phyloP scores from a whole-genome alignment of 768 basidiomycete genomes.

The Tephrocybe sp. region DNA sequence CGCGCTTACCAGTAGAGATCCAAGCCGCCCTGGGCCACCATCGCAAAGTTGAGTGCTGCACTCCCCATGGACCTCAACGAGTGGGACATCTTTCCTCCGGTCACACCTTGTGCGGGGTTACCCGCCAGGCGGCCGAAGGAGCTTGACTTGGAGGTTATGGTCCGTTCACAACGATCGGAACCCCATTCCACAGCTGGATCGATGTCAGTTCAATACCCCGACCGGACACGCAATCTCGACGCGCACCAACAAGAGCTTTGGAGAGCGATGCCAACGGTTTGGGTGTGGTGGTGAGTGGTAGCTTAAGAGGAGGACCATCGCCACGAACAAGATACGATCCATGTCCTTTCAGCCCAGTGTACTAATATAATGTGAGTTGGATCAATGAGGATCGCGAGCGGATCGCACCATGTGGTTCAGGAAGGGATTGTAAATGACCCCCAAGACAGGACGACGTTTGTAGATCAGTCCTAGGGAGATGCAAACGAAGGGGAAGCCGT shows the following conservation, averaged over 20 bases:
- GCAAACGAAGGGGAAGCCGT: slow-evolving; percentile 85
- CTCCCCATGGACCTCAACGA: slow-evolving; percentile 82
- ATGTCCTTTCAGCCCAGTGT: slow-evolving; percentile 75
- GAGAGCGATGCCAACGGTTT: slow-evolving; percentile 68
- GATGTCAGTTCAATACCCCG: no score
- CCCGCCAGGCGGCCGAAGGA: slow-evolving; percentile 80
- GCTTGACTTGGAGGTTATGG: slow-evolving; percentile 56
- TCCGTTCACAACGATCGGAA: slow-evolving; percentile 60
- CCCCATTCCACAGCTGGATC: slow-evolving; percentile 92
- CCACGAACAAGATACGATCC: slow-evolving; percentile 75
- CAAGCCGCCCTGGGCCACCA: slow-evolving; percentile 86
- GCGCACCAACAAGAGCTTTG: slow-evolving; percentile 66
- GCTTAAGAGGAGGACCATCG: slow-evolving; percentile 40
- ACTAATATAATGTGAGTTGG: slow-evolving; percentile 37
- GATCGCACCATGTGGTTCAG: slow-evolving; percentile 72
- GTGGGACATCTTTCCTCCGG: slow-evolving; percentile 82
- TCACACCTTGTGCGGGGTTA: slow-evolving; percentile 58
- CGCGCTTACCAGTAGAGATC: slow-evolving; percentile 79
- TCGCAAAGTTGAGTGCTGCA: slow-evolving; percentile 77
- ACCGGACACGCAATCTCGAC: slow-evolving; percentile 1
- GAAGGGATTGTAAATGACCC: slow-evolving; percentile 94
- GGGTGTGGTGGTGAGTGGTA: slow-evolving; percentile 63
- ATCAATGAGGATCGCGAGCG: not conserved
- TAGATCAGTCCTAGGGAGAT: slow-evolving; percentile 91
- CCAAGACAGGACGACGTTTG: slow-evolving; percentile 77